A percentile compares a stretch with the other conserved stretches of the same genome.
Evolutionary conservation across 2,329 filamentous ascomycete genomes (phyloP).

Genomic region (Epichloe gansuensis): DNA sequence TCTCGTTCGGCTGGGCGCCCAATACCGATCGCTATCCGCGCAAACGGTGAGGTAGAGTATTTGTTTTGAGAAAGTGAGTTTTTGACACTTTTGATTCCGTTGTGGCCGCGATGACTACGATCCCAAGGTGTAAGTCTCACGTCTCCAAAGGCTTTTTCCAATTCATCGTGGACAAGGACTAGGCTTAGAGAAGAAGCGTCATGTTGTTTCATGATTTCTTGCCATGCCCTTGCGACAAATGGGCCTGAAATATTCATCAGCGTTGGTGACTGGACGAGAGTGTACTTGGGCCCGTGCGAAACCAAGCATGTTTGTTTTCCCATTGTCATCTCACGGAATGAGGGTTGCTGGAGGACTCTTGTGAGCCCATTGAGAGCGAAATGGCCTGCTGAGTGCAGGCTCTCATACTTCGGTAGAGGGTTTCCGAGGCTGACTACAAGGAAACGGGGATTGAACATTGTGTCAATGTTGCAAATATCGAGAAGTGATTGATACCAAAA

Average conservation of each 20-base stretch:
- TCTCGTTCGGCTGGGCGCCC: constrained; percentile 65
- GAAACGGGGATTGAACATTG: constrained; percentile 37
- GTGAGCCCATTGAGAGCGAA: constrained; percentile 53
- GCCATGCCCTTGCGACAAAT: constrained; percentile 55
- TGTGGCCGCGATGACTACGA: constrained; percentile 56
- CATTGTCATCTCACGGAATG: constrained; percentile 33
- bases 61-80: constrained; percentile 30
- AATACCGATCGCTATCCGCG: constrained; percentile 69
- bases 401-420: constrained; percentile 58
- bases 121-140: constrained; percentile 52
- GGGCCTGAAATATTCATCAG: constrained; percentile 78
- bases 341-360: constrained; percentile 29
- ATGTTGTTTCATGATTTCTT: constrained; percentile 33
- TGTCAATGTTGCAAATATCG: constrained; percentile 1
- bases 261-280: constrained; percentile 60
- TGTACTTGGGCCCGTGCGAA: constrained; percentile 39
- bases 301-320: constrained; percentile 40
- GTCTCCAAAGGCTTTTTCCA: constrained; percentile 59
- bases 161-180: constrained; percentile 78
- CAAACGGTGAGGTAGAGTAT: constrained; percentile 31
- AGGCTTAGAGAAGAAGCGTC: constrained; percentile 32
- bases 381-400: constrained; percentile 81
- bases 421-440: constrained; percentile 85
- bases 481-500: not conserved
- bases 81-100: constrained; percentile 58